phyloP scores from a whole-genome alignment of 2,329 filamentous ascomycete genomes.

The Colletotrichum gloeosporioides region DNA sequence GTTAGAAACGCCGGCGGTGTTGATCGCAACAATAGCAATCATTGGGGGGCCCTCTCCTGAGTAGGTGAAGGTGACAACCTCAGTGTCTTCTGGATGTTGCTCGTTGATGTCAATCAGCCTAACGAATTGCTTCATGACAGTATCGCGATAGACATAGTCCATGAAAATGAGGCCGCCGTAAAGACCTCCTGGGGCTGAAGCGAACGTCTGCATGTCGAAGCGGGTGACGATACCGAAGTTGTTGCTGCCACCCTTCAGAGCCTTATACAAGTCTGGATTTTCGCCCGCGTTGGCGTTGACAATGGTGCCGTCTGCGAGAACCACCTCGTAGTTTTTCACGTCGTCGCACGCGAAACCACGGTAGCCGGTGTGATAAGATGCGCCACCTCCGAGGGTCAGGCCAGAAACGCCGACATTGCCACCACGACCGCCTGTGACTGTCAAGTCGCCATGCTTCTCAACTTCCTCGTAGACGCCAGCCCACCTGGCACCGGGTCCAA shows the following conservation, averaged over 20 bases:
- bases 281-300: conserved; percentile 40
- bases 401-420: conserved; percentile 29
- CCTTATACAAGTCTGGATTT: conserved; percentile 49
- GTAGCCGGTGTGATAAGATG: conserved; percentile 21
- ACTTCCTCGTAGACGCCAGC: no score
- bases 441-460: no score
- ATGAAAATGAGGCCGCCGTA: neutral
- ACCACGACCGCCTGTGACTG: neutral
- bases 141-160: neutral
- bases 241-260: conserved; percentile 51
- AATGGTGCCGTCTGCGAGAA: conserved; percentile 46
- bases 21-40: neutral
- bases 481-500: neutral
- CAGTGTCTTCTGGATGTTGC: neutral
- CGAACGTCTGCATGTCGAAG: conserved; percentile 27
- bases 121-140: neutral
- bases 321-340: conserved; percentile 47
- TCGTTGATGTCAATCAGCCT: neutral
- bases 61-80: neutral
- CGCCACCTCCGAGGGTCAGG: conserved; percentile 33
- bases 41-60: neutral
- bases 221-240: conserved; percentile 50
- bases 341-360: conserved; percentile 43
- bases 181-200: neutral
- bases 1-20: neutral